Evolutionary conservation across 257 asterid species (phyloP).

Genomic region (Echium plantagineum): DNA sequence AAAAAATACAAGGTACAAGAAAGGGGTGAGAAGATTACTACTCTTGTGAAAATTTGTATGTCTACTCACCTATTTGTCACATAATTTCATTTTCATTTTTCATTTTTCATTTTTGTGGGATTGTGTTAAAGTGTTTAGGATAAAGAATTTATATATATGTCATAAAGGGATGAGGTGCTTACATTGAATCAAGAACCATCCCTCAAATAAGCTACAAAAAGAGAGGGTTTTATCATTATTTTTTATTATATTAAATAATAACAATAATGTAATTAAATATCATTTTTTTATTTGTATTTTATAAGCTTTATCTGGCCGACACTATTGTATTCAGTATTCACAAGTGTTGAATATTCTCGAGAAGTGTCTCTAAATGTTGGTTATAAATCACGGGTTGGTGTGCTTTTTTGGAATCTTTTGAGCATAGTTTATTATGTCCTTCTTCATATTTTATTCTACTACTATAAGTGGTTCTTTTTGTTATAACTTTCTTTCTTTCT

Average conservation of each 20-base stretch:
- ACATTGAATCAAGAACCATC: constrained; percentile 6
- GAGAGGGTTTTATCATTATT: constrained; percentile 8
- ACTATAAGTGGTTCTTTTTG: no score
- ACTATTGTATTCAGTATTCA: constrained; percentile 24
- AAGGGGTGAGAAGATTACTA: not conserved
- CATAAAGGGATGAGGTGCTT: no score
- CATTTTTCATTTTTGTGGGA: no score
- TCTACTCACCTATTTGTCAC: not conserved
- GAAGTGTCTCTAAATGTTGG: not conserved
- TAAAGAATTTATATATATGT: no score
- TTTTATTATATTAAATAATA: constrained; percentile 30
- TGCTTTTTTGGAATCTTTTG: constrained; percentile 12
- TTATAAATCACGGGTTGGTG: constrained; percentile 23
- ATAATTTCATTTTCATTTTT: constrained; percentile 2
- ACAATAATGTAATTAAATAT: constrained; percentile 72
- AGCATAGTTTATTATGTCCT: not conserved
- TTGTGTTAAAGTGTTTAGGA: no score
- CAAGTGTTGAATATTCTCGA: not conserved
- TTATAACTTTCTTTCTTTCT: no score
- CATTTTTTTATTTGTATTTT: constrained; percentile 68
- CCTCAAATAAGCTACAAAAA: constrained; percentile 25
- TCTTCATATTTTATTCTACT: not conserved
- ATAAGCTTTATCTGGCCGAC: constrained; percentile 37
- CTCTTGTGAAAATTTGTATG: not conserved
- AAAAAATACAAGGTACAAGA: not conserved